Percentiles rank a stretch among this genome's conserved stretches.
Evolutionary conservation across 1,284 basidiomycete species (phyloP).

Genomic region (Cutaneotrichosporon daszewskae): DNA sequence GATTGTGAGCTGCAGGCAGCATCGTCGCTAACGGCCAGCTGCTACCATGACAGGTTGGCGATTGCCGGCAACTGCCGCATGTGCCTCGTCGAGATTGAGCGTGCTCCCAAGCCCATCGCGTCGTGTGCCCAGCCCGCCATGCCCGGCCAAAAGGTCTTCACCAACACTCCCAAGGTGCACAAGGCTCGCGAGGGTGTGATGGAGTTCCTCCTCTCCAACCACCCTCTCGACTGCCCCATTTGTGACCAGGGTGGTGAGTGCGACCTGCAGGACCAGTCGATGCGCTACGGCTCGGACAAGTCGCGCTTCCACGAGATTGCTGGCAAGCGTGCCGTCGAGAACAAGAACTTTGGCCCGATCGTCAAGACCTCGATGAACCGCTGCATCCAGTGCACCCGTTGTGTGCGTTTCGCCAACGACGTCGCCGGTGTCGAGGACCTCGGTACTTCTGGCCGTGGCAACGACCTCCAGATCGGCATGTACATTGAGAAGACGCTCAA

Average conservation of each 20-base stretch:
- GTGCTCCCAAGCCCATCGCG: slow-evolving; percentile 82
- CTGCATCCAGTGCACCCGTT: slow-evolving; percentile 99
- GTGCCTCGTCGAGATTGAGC: slow-evolving; percentile 89
- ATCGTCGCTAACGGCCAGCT: slow-evolving; percentile 45
- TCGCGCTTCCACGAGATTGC: slow-evolving; percentile 96
- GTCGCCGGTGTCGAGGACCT: slow-evolving; percentile 97
- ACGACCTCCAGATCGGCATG: slow-evolving; percentile 97
- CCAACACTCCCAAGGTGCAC: slow-evolving; percentile 89
- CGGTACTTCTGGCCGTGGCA: slow-evolving; percentile 93
- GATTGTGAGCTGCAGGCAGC: slow-evolving; percentile 31
- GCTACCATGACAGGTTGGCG: slow-evolving; percentile 58
- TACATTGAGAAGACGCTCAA: slow-evolving; percentile 98
- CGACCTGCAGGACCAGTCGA: slow-evolving; percentile 98
- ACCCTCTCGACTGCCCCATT: slow-evolving; percentile 96
- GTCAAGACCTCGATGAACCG: slow-evolving; percentile 99
- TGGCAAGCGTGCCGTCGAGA: slow-evolving; percentile 95
- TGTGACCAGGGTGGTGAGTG: slow-evolving; percentile 99
- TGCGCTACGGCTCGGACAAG: slow-evolving; percentile 97
- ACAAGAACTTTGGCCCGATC: slow-evolving; percentile 96
- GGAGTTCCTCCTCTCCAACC: slow-evolving; percentile 97
- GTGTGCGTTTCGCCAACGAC: slow-evolving; percentile 97
- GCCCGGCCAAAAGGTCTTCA: slow-evolving; percentile 93
- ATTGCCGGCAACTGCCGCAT: slow-evolving; percentile 96
- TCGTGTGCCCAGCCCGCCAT: slow-evolving; percentile 92
- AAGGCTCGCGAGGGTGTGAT: slow-evolving; percentile 92